A percentile compares a stretch with the other conserved stretches of the same genome.
These are phyloP conservation scores for Candida neerlandica DNA, from an alignment of 1,139 yeast species.

Conservation along the genomic window DNA sequence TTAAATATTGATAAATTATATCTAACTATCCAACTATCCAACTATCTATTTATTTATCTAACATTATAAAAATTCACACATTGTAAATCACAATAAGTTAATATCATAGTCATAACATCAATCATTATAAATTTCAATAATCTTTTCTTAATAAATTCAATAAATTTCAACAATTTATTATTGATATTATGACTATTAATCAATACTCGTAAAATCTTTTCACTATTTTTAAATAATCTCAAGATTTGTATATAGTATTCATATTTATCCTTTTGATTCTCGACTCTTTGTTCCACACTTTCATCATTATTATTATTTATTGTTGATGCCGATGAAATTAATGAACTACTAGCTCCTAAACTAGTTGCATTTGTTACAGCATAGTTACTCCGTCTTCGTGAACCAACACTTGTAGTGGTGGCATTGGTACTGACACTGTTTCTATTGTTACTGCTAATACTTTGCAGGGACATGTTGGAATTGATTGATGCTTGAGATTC, in stretches of 20 bases:
- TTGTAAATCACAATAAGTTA: slow-evolving; percentile 35
- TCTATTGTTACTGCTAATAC: slow-evolving; percentile 21
- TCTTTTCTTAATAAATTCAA: slow-evolving; percentile 41
- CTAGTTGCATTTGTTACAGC: slow-evolving; percentile 9
- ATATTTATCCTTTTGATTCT: slow-evolving; percentile 36
- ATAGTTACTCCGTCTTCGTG: slow-evolving; percentile 28
- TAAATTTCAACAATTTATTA: slow-evolving; percentile 27
- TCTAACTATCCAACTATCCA: too few species aligned
- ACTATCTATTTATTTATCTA: not conserved
- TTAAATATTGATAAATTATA: too few species aligned
- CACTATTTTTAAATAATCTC: slow-evolving; percentile 22
- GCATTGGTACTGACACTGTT: slow-evolving; percentile 30
- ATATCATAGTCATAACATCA: slow-evolving; percentile 42
- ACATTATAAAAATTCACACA: slow-evolving; percentile 16
- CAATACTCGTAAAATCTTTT: slow-evolving; percentile 17
- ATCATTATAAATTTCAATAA: slow-evolving; percentile 42
- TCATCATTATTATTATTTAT: slow-evolving; percentile 5
- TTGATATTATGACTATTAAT: slow-evolving; percentile 12
- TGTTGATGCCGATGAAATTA: slow-evolving; percentile 10
- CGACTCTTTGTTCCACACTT: slow-evolving; percentile 27
- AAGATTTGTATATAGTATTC: slow-evolving; percentile 40
- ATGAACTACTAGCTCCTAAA: slow-evolving; percentile 8
- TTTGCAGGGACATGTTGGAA: slow-evolving; percentile 26
- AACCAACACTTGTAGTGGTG: slow-evolving; percentile 19
- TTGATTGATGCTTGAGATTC: slow-evolving; percentile 38